Conservation (phyloP, 805 yeast genomes). For the Candida fluviatilis region DNA sequence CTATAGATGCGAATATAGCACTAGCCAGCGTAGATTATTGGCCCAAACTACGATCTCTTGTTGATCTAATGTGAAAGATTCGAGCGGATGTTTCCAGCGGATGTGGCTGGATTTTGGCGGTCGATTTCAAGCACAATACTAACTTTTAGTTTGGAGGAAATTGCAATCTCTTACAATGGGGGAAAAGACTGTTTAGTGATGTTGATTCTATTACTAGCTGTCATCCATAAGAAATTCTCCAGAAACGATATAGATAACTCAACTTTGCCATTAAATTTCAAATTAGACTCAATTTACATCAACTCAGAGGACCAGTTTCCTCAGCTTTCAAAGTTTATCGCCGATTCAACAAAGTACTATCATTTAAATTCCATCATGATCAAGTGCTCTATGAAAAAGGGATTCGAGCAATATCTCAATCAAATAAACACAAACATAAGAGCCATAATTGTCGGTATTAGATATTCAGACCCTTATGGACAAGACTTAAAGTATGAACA, state of each 20-base stretch:
- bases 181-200: constrained; percentile 96
- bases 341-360: constrained; percentile 49
- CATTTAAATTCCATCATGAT: constrained; percentile 45
- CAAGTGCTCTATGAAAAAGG: constrained; percentile 55
- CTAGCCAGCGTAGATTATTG: too few species aligned
- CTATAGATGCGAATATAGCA: too few species aligned
- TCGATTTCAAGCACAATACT: too few species aligned
- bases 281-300: constrained; percentile 65
- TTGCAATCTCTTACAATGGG: constrained; percentile 88
- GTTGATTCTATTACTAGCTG: constrained; percentile 69
- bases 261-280: constrained; percentile 22
- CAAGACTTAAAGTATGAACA: constrained; percentile 54
- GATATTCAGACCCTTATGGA: constrained; percentile 87
- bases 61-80: too few species aligned
- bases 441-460: constrained; percentile 82
- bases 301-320: constrained; percentile 70
- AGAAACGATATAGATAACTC: constrained; percentile 7
- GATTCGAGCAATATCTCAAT: constrained; percentile 60
- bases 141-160: constrained; percentile 34
- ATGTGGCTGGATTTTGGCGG: too few species aligned
- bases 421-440: constrained; percentile 47
- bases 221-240: constrained; percentile 25
- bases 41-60: too few species aligned
- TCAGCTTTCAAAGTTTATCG: constrained; percentile 65
- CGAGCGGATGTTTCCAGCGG: too few species aligned